phyloP scores from a whole-genome alignment of 345 rosid species.

The Sonneratia caseolaris region DNA sequence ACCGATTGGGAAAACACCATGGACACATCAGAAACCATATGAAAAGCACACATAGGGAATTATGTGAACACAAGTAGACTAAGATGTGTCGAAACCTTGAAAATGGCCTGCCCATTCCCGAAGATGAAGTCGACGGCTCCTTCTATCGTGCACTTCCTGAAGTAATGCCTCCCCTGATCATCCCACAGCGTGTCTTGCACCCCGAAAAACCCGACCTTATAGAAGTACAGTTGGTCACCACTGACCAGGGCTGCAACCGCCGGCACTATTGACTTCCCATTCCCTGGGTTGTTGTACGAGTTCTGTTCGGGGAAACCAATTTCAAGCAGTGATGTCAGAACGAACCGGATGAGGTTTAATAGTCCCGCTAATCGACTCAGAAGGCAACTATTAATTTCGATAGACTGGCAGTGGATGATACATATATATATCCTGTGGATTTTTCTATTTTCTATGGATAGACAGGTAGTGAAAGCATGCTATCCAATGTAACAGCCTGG shows the following conservation, averaged over 20 bases:
- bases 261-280: constrained; percentile 25
- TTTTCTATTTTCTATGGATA: too few relatives aligned
- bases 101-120: constrained; percentile 66
- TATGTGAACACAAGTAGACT: too few relatives aligned
- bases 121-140: constrained; percentile 87
- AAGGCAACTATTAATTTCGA: too few relatives aligned
- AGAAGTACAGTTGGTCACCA: constrained; percentile 59
- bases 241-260: constrained; percentile 60
- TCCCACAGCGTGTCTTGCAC: constrained; percentile 87
- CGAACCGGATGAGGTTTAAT: not conserved
- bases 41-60: too few relatives aligned
- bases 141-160: constrained; percentile 46
- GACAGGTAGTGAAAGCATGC: too few relatives aligned
- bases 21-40: not conserved
- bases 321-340: not conserved
- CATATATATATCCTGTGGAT: too few relatives aligned
- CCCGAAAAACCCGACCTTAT: constrained; percentile 45
- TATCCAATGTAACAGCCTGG: too few relatives aligned
- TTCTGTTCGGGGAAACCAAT: constrained; percentile 29
- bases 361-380: too few relatives aligned
- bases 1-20: too few relatives aligned
- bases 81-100: constrained; percentile 32
- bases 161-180: constrained; percentile 55
- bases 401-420: too few relatives aligned
- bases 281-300: constrained; percentile 39